These are phyloP conservation scores for Taphrina wiesneri DNA, from an alignment of 1,139 yeast genomes.

Conservation along the genomic window DNA sequence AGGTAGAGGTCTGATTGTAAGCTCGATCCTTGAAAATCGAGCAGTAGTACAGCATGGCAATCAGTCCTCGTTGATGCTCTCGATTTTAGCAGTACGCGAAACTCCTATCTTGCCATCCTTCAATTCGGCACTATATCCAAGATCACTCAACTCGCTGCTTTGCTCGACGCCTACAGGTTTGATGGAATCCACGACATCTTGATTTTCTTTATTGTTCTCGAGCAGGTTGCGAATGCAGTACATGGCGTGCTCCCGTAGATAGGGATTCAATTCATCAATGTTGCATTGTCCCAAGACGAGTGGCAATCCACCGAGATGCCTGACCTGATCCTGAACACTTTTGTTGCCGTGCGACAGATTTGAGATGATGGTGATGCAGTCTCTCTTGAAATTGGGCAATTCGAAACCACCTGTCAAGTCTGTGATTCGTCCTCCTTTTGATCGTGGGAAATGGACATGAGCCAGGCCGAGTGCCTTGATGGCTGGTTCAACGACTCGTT, in stretches of 20 bases:
- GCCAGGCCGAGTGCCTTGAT: slow-evolving; percentile 17
- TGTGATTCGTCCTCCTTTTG: slow-evolving; percentile 1
- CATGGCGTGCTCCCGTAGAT: slow-evolving; percentile 78
- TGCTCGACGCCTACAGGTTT: slow-evolving; percentile 29
- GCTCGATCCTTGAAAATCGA: too few species aligned
- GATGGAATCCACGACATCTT: slow-evolving; percentile 61
- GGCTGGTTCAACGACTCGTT: not conserved
- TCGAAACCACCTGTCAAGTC: not conserved
- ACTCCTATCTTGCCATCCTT: slow-evolving; percentile 25
- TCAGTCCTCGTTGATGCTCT: slow-evolving; percentile 23
- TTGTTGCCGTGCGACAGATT: slow-evolving; percentile 14
- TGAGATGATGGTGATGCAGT: slow-evolving; percentile 23
- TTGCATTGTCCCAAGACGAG: slow-evolving; percentile 76
- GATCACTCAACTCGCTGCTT: slow-evolving; percentile 10
- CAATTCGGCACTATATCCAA: slow-evolving; percentile 10
- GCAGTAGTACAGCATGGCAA: not conserved
- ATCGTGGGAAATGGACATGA: slow-evolving; percentile 12
- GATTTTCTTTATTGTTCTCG: slow-evolving; percentile 65
- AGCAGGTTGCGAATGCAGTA: slow-evolving; percentile 71
- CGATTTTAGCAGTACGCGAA: not conserved
- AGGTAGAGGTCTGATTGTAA: slow-evolving; percentile 10
- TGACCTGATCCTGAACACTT: slow-evolving; percentile 59
- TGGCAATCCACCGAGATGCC: slow-evolving; percentile 68
- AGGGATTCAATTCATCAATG: slow-evolving; percentile 86
- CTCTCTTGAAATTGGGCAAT: slow-evolving; percentile 10